Base-by-base conservation (phyloP, 2,329 filamentous ascomycete species). In the Ceratocystis cubensis region DNA sequence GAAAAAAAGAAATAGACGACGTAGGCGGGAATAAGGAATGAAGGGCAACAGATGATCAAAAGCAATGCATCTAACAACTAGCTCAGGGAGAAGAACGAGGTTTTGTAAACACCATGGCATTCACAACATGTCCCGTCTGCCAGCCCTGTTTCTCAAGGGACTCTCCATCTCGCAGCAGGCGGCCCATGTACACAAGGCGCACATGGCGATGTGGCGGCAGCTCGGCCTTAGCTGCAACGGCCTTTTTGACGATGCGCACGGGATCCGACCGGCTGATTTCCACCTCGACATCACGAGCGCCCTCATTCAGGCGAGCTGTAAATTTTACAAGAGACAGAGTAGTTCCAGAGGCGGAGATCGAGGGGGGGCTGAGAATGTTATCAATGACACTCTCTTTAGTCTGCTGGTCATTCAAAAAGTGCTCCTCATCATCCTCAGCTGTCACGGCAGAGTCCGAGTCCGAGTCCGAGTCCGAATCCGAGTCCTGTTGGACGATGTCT, bases 171-270 rank as follows among this genome's bases (percentile, higher is more conserved):
- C 86, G 85, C 59, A 96, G 81, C 63, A 92, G 83, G 73, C 86
- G 90, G 70, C 92, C 92, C 75, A 94, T 81, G 74, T 96, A 95
- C 22, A 85, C 86, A 68, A 96, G 82, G 65, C 84, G 84, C 63
- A 96, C 78, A 61, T 80, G 82, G 69, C 83, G 84, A 57, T 77
- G 78, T 6, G 78, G 73, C 1, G 81, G 75, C 41, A 92, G 77
- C 87, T 88, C 79, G 37, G 83, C 82, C 72, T 87, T 82, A 59
- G 86, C 81, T 22, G 81, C 80, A 10, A 67, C 30, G 45, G 95
- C 78, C 71, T 81, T 86, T 69, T 80, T 80, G 41, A 96, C 73
- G 50, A 78, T 80, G 22, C 82, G 79, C 8, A 93, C 85, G n/a
- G 77, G 80, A 71, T 94, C 86, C 2, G 79, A 76, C 71, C 82